phyloP scores from a whole-genome alignment of 192 early-diverging fungal genomes.

The Endogone sp. region DNA sequence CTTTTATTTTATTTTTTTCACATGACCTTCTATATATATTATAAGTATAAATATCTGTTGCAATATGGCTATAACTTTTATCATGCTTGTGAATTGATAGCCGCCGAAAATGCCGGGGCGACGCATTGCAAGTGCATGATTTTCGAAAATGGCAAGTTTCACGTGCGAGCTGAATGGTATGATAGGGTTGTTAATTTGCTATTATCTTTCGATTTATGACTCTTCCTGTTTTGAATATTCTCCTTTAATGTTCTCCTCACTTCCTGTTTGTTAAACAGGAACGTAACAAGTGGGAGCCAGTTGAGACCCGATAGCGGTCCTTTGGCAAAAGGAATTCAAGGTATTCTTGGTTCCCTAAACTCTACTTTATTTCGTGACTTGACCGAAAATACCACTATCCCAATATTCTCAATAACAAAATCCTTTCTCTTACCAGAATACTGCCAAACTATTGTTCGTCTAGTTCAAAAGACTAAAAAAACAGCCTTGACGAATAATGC shows the following conservation, averaged over 20 bases:
- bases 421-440: not conserved
- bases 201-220: not conserved
- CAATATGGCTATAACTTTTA: too few relatives aligned
- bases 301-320: not conserved
- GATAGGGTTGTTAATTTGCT: not conserved
- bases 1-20: too few relatives aligned
- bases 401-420: not conserved
- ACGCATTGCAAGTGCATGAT: not conserved
- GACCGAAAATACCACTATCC: too few relatives aligned
- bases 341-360: not conserved
- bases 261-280: too few relatives aligned
- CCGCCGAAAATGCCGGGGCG: not conserved
- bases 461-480: not conserved
- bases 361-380: too few relatives aligned
- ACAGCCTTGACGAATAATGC: not conserved
- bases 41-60: too few relatives aligned
- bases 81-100: too few relatives aligned
- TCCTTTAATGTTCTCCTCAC: not conserved
- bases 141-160: not conserved
- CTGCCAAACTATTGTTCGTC: not conserved
- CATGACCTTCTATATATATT: too few relatives aligned
- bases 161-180: not conserved
- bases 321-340: not conserved
- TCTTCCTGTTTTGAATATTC: not conserved
- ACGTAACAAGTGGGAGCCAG: not conserved